Conservation (phyloP, 192 early-diverging fungal genomes). For the Linnemannia zychae region DNA sequence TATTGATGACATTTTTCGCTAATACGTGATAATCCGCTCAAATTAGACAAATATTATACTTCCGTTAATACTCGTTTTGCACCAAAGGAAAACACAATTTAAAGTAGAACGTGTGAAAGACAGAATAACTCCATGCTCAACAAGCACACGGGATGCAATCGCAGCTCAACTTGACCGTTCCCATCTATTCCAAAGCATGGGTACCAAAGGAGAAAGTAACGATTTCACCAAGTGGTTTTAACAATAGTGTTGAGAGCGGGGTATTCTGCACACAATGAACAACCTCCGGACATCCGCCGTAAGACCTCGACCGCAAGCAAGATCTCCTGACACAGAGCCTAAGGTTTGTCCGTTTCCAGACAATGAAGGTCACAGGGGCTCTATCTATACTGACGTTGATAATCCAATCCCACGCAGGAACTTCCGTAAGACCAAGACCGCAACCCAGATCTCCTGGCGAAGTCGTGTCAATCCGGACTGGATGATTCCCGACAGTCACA, state of each 20-base stretch:
- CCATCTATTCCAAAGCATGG: constrained; percentile 21
- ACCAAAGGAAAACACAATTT: no score
- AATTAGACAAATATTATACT: no score
- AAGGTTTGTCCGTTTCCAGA: constrained; percentile 12
- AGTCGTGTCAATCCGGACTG: constrained; percentile 15
- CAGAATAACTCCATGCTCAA: constrained; percentile 10
- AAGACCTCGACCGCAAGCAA: constrained; percentile 20
- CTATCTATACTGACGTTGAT: constrained; percentile 7
- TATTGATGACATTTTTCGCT: no score
- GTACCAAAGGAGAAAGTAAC: constrained; percentile 12
- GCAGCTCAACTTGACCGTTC: constrained; percentile 5
- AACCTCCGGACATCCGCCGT: constrained; percentile 19
- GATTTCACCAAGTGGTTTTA: constrained; percentile 23
- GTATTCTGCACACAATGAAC: constrained; percentile 20
- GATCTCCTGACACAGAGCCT: constrained; percentile 15
- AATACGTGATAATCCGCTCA: no score
- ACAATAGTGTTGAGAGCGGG: constrained; percentile 12
- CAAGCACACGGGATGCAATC: constrained; percentile 18
- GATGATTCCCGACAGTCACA: constrained; percentile 11
- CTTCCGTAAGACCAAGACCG: constrained; percentile 17
- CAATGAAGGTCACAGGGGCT: constrained; percentile 20
- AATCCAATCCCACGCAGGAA: constrained; percentile 13
- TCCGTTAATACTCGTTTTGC: no score
- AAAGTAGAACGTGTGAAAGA: constrained; percentile 7
- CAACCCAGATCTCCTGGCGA: constrained; percentile 14